These are phyloP conservation scores for Chlorella sorokiniana DNA, from an alignment of 139 green algal genomes.

Conservation along the genomic window DNA sequence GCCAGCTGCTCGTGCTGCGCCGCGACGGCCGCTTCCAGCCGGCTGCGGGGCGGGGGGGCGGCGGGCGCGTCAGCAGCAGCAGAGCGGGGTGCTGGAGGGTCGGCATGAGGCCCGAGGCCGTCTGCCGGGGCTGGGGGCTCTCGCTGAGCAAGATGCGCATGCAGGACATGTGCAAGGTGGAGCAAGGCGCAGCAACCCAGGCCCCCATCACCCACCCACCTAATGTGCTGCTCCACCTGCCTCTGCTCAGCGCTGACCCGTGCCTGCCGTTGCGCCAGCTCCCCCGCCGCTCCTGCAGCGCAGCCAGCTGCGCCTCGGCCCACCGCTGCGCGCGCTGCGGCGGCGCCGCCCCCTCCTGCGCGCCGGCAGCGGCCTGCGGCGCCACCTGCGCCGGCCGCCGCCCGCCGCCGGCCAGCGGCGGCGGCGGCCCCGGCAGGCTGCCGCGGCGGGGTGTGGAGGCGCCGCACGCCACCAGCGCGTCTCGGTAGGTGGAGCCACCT, in stretches of 20 bases:
- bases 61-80: background rate
- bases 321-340: background rate
- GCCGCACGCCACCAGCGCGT: background rate
- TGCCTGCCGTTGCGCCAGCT: slow-evolving; percentile 10
- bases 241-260: slow-evolving; percentile 8
- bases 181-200: background rate
- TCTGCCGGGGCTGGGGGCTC: too few relatives aligned
- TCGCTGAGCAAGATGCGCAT: too few relatives aligned
- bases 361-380: background rate
- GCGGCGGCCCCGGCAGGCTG: background rate
- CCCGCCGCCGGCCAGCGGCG: background rate
- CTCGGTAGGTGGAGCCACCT: slow-evolving; percentile 3
- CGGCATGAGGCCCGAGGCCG: too few relatives aligned
- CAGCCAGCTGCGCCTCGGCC: background rate
- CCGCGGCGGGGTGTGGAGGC: background rate
- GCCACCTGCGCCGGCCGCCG: background rate
- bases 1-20: slow-evolving; percentile 1
- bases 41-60: background rate
- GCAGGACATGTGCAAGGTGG: too few relatives aligned
- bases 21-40: background rate
- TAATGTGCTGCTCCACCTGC: slow-evolving; percentile 21
- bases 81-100: too few relatives aligned
- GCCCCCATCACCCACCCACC: background rate
- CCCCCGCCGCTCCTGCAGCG: background rate
- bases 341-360: background rate